Percentiles rank a stretch among this genome's conserved stretches.
These are phyloP conservation scores for Eryngium alpinum DNA, from an alignment of 140 eudicot genomes.

Conservation along the genomic window DNA sequence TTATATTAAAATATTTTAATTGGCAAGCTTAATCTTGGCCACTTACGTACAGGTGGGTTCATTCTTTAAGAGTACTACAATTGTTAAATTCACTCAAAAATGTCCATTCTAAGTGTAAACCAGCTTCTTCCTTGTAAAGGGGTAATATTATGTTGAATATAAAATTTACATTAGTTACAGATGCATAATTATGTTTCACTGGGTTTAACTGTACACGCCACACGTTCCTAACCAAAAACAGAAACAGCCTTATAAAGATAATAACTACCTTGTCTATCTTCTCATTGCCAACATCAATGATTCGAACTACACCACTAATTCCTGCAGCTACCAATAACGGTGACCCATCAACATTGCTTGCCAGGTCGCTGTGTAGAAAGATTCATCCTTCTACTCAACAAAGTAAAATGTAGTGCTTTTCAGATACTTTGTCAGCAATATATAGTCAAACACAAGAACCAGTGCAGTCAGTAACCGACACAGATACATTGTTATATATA, in stretches of 20 bases:
- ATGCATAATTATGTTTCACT: not conserved
- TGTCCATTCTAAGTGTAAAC: too few relatives aligned
- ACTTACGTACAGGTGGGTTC: too few relatives aligned
- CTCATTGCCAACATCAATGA: constrained; percentile 85
- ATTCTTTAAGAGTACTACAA: too few relatives aligned
- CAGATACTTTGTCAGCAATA: not conserved
- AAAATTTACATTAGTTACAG: too few relatives aligned
- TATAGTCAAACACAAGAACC: constrained; percentile 16
- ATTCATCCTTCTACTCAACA: constrained; percentile 88
- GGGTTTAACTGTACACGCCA: not conserved
- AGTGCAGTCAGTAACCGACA: constrained; percentile 9
- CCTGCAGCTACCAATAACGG: constrained; percentile 96
- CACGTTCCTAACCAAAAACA: not conserved
- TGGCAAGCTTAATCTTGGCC: too few relatives aligned
- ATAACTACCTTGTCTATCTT: constrained; percentile 70
- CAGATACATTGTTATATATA: not conserved
- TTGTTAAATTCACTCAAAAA: too few relatives aligned
- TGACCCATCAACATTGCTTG: constrained; percentile 61
- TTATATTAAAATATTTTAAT: too few relatives aligned
- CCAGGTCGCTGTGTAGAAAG: constrained; percentile 96
- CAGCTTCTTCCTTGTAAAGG: too few relatives aligned
- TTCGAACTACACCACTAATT: constrained; percentile 80
- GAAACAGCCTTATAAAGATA: not conserved
- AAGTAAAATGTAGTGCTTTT: constrained; percentile 1
- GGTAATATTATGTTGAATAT: too few relatives aligned